phyloP scores from a whole-genome alignment of 75 land plant species.

The Sequoia sempervirens region DNA sequence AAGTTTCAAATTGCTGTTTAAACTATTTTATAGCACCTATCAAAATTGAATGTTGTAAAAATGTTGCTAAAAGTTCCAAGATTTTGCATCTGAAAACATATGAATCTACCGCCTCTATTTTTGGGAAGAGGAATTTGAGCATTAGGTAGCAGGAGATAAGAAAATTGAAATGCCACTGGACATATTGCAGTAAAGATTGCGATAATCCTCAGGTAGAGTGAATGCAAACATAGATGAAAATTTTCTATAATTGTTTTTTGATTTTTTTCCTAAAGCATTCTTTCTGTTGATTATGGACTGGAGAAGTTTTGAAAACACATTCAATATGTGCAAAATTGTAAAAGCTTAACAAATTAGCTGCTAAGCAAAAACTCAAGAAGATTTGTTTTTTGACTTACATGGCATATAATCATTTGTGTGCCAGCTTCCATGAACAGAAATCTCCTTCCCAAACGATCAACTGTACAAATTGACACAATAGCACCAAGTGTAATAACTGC shows the following conservation, averaged over 20 bases:
- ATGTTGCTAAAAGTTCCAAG: background rate
- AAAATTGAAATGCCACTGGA: too few species aligned
- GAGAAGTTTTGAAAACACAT: background rate
- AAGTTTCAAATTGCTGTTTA: too few species aligned
- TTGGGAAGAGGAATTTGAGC: too few species aligned
- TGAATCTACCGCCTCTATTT: background rate
- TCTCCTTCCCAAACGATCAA: conserved; percentile 72
- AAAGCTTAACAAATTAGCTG: background rate
- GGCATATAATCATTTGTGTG: conserved; percentile 58
- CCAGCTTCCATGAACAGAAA: conserved; percentile 74
- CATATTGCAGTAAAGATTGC: too few species aligned
- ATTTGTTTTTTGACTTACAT: conserved; percentile 26
- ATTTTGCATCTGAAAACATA: background rate
- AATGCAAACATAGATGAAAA: background rate
- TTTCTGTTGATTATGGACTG: background rate
- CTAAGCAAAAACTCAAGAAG: background rate
- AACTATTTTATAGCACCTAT: too few species aligned
- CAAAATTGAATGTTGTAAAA: too few species aligned
- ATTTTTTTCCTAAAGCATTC: background rate
- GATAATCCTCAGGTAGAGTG: too few species aligned
- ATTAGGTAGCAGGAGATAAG: too few species aligned
- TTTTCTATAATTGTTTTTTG: background rate
- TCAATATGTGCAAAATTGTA: background rate
- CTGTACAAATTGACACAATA: conserved; percentile 50
- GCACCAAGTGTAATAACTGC: conserved; percentile 55